These are phyloP conservation scores for Nothophaeocryptopus gaeumannii DNA, from an alignment of 2,329 filamentous ascomycete genomes.

Conservation along the genomic window DNA sequence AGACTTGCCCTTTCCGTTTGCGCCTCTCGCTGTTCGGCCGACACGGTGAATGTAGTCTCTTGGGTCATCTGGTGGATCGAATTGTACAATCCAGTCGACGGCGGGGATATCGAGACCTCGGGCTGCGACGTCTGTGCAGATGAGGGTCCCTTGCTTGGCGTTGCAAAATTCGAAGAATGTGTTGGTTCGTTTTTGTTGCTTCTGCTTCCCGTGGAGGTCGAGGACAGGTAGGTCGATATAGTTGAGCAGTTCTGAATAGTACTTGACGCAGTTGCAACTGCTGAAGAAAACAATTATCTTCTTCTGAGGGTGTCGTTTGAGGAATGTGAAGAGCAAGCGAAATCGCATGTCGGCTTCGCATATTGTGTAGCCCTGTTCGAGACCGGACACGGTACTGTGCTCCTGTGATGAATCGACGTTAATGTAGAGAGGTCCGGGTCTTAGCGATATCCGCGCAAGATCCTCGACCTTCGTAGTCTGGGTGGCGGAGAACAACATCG, in stretches of 20 bases:
- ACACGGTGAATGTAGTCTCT: conserved; percentile 93
- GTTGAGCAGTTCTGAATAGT: conserved; percentile 91
- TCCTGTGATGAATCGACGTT: conserved; percentile 91
- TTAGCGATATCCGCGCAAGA: conserved; percentile 86
- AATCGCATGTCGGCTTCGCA: conserved; percentile 94
- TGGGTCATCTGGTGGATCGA: conserved; percentile 63
- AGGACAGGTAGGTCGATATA: conserved; percentile 93
- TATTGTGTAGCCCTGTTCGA: conserved; percentile 94
- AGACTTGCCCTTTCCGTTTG: conserved; percentile 78
- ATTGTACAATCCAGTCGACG: conserved; percentile 95
- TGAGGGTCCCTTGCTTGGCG: conserved; percentile 78
- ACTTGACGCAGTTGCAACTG: conserved; percentile 79
- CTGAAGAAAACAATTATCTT: conserved; percentile 98
- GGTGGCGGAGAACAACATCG: conserved; percentile 97
- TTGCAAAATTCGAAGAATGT: conserved; percentile 97
- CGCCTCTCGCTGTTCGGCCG: conserved; percentile 85
- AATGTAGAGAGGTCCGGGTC: conserved; percentile 89
- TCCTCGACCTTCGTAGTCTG: conserved; percentile 99
- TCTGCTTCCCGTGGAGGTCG: conserved; percentile 89
- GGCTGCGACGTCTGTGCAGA: conserved; percentile 95
- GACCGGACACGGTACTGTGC: conserved; percentile 84
- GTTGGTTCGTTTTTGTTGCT: conserved; percentile 98
- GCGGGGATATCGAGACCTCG: conserved; percentile 92
- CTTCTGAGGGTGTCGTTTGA: conserved; percentile 89
- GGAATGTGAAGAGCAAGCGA: conserved; percentile 86